Evolutionary conservation across 2,329 filamentous ascomycete genomes (phyloP), one percentile per base, ranked within the genome.

Genomic region (Fusarium setosum): DNA sequence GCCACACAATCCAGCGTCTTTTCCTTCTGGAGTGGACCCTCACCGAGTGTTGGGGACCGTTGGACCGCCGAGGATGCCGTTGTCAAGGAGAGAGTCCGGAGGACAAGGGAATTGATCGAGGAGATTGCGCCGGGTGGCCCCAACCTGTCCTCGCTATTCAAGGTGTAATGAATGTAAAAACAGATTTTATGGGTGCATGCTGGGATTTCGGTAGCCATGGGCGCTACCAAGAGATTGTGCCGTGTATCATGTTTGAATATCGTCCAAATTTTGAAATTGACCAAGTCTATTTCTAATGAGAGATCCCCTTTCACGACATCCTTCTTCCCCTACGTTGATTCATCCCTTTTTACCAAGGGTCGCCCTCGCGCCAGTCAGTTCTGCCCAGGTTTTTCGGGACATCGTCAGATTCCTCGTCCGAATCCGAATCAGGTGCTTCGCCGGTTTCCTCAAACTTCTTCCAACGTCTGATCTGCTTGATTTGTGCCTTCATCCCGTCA

Each of bases 11-110:
- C 73, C 0, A 59, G 70, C 54, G 67, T 77, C n/a, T 78, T 80
- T 23, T 76, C 76, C 3, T 78, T 80, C 67, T 80, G 78, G 72
- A 75, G 71, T 29, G 67, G 72, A 34, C 73, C 74, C 11, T 70
- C 72, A 38, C 79, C 81, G 9, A 51, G 20, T 40, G 48, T 55
- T 11, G 77, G 80, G 23, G 81, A 80, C 6, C 77, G 86, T 23
- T 88, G 86, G 85, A 78, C 77, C 8, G 85, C 85, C 0, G 86
- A 89, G 73, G 79, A 84, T 62, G 79, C 80, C 35, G 85, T 88
- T 3, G 83, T 88, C 18, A 75, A 77, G 65, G 86, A 88, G 65
- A 76, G 86, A 49, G 78, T 78, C 54, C 79, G 80, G 59, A 77
- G 86, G 65, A 85, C 84, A 3, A 78, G 77, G 68, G 84, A 87